Evolutionary conservation across 305 asterid species (phyloP).

Genomic region (Fraxinus ornus): DNA sequence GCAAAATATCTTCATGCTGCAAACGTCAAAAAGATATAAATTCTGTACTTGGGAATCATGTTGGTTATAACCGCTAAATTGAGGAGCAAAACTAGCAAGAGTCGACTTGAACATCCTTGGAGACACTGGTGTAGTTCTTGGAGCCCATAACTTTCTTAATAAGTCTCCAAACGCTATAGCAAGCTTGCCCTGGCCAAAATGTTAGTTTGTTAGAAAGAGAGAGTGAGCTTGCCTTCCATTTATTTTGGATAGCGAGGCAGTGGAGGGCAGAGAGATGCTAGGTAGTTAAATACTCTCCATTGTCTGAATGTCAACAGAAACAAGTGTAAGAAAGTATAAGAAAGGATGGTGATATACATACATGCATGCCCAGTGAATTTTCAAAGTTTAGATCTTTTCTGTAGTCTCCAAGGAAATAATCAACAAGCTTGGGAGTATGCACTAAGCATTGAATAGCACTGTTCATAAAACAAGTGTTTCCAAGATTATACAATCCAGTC

Average conservation of each 20-base stretch:
- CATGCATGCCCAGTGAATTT: conserved; percentile 70
- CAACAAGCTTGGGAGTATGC: conserved; percentile 68
- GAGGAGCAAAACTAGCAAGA: conserved; percentile 66
- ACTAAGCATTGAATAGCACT: conserved; percentile 79
- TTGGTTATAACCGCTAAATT: conserved; percentile 68
- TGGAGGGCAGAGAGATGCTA: background rate
- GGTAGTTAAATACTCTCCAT: conserved; percentile 7
- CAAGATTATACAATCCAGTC: conserved; percentile 71
- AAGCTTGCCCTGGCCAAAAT: conserved; percentile 66
- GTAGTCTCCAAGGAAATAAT: conserved; percentile 76
- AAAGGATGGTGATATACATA: conserved; percentile 31
- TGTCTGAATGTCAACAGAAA: background rate
- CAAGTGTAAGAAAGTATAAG: background rate
- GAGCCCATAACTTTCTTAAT: conserved; percentile 72
- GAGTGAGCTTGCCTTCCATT: background rate
- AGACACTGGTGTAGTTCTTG: conserved; percentile 49
- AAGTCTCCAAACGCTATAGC: conserved; percentile 77
- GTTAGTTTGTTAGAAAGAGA: conserved; percentile 15
- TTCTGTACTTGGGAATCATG: conserved; percentile 65
- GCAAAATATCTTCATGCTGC: conserved; percentile 11
- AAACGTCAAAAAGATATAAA: conserved; percentile 10
- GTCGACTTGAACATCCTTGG: conserved; percentile 64
- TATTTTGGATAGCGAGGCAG: background rate
- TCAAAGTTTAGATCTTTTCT: conserved; percentile 61
- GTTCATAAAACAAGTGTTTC: conserved; percentile 86